Conservation (phyloP, 106 monocot species). For the Platanthera guangdongensis region DNA sequence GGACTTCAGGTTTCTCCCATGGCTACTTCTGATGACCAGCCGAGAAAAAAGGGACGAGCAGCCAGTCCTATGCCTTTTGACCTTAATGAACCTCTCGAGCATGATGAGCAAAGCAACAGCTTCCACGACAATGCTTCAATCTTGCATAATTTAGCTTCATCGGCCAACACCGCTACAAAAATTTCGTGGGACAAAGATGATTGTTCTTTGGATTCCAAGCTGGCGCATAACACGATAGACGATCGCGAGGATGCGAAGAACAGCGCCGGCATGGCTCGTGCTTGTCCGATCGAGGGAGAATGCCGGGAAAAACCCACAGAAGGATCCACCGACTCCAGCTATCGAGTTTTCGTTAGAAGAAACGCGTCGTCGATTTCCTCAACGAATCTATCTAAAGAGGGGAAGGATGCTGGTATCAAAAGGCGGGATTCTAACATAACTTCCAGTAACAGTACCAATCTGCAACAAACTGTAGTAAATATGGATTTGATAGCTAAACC, state of each 20-base stretch:
- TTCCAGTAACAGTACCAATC: constrained; percentile 17
- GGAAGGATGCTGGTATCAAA: constrained; percentile 3
- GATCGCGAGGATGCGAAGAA: not conserved
- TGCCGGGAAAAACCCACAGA: constrained; percentile 2
- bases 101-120: not conserved
- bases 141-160: not conserved
- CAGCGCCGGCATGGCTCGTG: not conserved
- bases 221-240: not conserved
- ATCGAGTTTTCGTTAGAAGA: not conserved
- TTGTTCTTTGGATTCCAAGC: not conserved
- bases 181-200: constrained; percentile 1
- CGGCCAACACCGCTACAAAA: not conserved
- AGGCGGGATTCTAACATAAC: constrained; percentile 9
- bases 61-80: not conserved
- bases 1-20: not conserved
- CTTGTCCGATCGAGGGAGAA: constrained; percentile 1
- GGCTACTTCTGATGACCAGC: not conserved
- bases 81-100: constrained; percentile 6
- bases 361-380: not conserved
- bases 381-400: not conserved
- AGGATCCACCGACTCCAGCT: constrained; percentile 6
- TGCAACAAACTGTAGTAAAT: not conserved
- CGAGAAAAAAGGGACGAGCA: not conserved
- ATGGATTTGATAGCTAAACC: not conserved
- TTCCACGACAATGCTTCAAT: not conserved